Conservation (phyloP, 345 rosid species). For the Cardiospermum halicacabum region DNA sequence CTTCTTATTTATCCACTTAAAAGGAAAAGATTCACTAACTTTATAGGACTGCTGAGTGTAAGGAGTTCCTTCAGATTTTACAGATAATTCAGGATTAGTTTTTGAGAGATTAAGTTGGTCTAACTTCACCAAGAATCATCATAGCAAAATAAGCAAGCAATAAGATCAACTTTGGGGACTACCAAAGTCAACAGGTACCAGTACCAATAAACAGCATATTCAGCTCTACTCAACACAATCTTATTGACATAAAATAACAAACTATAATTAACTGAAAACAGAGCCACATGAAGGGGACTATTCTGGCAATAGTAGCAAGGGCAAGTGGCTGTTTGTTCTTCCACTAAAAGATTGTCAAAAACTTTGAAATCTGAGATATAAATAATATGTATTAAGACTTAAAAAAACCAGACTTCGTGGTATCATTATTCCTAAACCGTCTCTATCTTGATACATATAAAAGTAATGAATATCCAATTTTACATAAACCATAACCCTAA, state of each 20-base stretch:
- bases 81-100: conserved; percentile 17
- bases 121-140: neutral
- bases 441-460: too few species aligned
- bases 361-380: too few species aligned
- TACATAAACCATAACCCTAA: too few species aligned
- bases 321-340: too few species aligned
- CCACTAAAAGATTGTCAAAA: too few species aligned
- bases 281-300: neutral
- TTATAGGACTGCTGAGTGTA: conserved; percentile 97
- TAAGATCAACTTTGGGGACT: neutral
- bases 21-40: conserved; percentile 97
- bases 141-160: neutral
- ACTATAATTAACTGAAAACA: neutral
- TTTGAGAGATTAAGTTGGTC: neutral
- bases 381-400: too few species aligned
- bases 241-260: neutral
- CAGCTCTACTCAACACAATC: neutral
- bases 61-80: conserved; percentile 60
- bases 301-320: neutral
- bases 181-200: neutral
- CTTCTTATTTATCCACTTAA: conserved; percentile 96
- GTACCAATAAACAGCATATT: neutral
- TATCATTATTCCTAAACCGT: too few species aligned
- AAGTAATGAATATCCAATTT: too few species aligned
- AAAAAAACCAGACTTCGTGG: too few species aligned